Evolutionary conservation across 768 basidiomycete species (phyloP), one percentile per base, ranked within the genome.

Genomic region (Boletus vermiculosoides): DNA sequence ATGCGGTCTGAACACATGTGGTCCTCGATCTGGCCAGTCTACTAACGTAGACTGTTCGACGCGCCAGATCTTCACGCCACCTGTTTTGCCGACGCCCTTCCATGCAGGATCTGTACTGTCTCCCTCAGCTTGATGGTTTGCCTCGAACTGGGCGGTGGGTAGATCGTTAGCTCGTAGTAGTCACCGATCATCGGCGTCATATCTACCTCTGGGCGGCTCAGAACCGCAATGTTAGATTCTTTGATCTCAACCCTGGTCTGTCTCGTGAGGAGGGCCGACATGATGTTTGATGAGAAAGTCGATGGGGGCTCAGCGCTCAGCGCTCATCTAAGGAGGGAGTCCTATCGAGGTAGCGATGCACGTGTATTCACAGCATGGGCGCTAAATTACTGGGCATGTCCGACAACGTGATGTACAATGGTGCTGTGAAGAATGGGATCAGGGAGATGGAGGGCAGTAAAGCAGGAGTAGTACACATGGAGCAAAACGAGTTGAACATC

Each of bases 171-270:
- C 42, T 57, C 12, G 30, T 15, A 28, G 23, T 30, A 18, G 23
- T 40, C 30, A 16, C 28, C 53, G 20, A 34, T 28, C 45, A 46
- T 23, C 41, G 36, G 34, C n/a, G 33, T 23, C 25, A 22, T 42
- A 16, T 80, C 62, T 68, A 83, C 83, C 67, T 86, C 83, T 45
- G 83, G 83, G 45, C 84, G 33, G 22, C 42, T 85, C 10, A 87
- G 75, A 40, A 87, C 75, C 18, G 81, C 82, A 44, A 83, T 85
- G 62, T 86, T 85, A 2, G 82, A 80, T 62, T 86, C 83, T 63
- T 83, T 76, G 63, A 87, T 85, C 64, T 83, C 74, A 66, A 84
- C 36, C 45, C 44, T 44, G 36, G 54, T 55, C 42, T 56, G 40
- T 49, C 59, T 45, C 4, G 51, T 57, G 25, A 56, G 37, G 39